These are phyloP conservation scores for Penicillium psychrosexuale DNA, from an alignment of 2,329 filamentous ascomycete species.

Conservation along the genomic window DNA sequence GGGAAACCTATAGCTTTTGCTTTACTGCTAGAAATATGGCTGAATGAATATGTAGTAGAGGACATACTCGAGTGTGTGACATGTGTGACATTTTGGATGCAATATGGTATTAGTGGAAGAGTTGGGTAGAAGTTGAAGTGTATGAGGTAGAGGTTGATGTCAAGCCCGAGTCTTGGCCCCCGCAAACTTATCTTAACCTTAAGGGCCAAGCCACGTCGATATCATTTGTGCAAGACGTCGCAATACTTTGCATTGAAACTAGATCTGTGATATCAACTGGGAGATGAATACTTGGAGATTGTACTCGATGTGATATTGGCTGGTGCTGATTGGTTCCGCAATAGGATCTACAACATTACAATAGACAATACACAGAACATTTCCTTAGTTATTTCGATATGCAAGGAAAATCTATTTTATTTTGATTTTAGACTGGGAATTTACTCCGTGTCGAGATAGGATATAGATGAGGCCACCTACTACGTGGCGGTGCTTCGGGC, in stretches of 20 bases:
- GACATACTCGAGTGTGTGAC: conserved; percentile 19
- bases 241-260: not conserved
- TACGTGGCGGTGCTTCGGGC: not conserved
- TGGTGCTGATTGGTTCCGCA: conserved; percentile 10
- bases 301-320: conserved; percentile 2
- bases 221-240: not conserved
- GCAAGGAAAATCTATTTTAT: not conserved
- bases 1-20: not conserved
- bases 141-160: not conserved
- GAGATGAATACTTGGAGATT: not conserved
- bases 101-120: not conserved
- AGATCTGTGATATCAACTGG: not conserved
- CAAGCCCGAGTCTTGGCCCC: not conserved
- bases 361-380: not conserved
- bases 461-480: not conserved
- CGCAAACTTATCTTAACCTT: not conserved
- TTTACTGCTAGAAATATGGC: not conserved
- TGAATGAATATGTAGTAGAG: not conserved
- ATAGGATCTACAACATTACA: not conserved
- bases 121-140: not conserved
- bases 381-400: not conserved
- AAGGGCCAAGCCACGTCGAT: not conserved
- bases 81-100: conserved; percentile 20
- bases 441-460: not conserved
- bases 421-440: not conserved